These are phyloP conservation scores for Linum usitatissimum DNA, from an alignment of 345 rosid genomes.

Conservation along the genomic window DNA sequence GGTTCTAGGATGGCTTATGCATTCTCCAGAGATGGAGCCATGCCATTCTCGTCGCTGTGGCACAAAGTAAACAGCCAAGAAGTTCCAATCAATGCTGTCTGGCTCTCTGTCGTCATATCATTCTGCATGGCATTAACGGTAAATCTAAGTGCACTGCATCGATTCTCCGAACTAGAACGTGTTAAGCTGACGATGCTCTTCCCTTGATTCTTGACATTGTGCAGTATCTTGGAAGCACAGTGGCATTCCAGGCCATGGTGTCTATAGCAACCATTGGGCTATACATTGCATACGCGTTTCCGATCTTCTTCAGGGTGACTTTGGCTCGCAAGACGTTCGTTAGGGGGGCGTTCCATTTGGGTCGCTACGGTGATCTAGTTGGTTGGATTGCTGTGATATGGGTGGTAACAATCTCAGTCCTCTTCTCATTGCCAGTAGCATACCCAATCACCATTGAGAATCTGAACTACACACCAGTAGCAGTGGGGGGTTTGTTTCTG, in stretches of 20 bases:
- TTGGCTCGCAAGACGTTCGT: constrained; percentile 60
- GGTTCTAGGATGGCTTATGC: constrained; percentile 90
- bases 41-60: constrained; percentile 78
- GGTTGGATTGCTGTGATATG: constrained; percentile 88
- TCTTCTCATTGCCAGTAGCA: constrained; percentile 87
- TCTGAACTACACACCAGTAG: constrained; percentile 89
- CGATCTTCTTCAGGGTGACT: constrained; percentile 74
- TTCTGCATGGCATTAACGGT: constrained; percentile 97
- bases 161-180: neutral
- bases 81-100: constrained; percentile 77
- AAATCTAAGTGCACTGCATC: constrained; percentile 4
- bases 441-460: constrained; percentile 70
- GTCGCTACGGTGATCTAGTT: constrained; percentile 45
- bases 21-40: constrained; percentile 94
- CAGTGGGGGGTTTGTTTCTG: constrained; percentile 60
- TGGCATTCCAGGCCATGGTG: constrained; percentile 95
- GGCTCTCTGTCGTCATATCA: constrained; percentile 64
- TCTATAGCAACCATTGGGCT: constrained; percentile 90
- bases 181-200: neutral
- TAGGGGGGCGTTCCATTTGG: constrained; percentile 79
- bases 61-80: constrained; percentile 84
- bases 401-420: constrained; percentile 80
- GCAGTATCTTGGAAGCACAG: constrained; percentile 85
- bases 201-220: constrained; percentile 1
- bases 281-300: constrained; percentile 89